phyloP scores from a whole-genome alignment of 2,329 filamentous ascomycete genomes.

The Gliomastix tumulicola region DNA sequence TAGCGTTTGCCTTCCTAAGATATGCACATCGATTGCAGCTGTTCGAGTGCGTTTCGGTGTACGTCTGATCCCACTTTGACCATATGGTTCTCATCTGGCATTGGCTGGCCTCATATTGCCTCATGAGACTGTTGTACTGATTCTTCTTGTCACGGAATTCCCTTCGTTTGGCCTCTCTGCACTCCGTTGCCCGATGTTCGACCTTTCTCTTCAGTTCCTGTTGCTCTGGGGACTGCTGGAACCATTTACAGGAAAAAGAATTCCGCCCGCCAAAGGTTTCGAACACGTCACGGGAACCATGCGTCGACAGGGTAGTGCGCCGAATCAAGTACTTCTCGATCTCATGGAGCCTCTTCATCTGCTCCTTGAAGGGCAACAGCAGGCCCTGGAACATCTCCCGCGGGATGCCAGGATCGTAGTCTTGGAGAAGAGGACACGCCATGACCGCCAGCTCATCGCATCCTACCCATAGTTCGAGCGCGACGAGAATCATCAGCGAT shows the following conservation, averaged over 20 bases:
- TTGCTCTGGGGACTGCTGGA: slow-evolving; percentile 25
- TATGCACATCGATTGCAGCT: background rate
- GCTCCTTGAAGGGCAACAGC: slow-evolving; percentile 22
- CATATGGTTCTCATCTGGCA: background rate
- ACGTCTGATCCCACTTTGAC: background rate
- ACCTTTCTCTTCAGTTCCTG: slow-evolving; percentile 1
- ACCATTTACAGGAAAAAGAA: too few relatives aligned
- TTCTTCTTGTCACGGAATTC: background rate
- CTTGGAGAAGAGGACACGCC: slow-evolving; percentile 27
- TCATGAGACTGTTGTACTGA: background rate
- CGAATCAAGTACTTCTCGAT: too few relatives aligned
- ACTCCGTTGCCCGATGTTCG: background rate
- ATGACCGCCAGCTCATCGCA: slow-evolving; percentile 39
- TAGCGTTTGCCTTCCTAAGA: background rate
- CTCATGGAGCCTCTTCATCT: background rate
- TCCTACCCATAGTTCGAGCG: slow-evolving; percentile 51
- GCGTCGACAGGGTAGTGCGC: too few relatives aligned
- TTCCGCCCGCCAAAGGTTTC: background rate
- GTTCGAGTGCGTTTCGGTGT: background rate
- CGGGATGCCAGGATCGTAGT: slow-evolving; percentile 39
- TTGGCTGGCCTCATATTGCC: background rate
- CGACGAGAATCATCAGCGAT: slow-evolving; percentile 47
- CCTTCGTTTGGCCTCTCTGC: background rate
- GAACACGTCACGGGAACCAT: background rate
- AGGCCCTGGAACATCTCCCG: slow-evolving; percentile 28